Base-by-base conservation (phyloP, 371 early-diverging fungal genomes). In the Zancudomyces culisetae region DNA sequence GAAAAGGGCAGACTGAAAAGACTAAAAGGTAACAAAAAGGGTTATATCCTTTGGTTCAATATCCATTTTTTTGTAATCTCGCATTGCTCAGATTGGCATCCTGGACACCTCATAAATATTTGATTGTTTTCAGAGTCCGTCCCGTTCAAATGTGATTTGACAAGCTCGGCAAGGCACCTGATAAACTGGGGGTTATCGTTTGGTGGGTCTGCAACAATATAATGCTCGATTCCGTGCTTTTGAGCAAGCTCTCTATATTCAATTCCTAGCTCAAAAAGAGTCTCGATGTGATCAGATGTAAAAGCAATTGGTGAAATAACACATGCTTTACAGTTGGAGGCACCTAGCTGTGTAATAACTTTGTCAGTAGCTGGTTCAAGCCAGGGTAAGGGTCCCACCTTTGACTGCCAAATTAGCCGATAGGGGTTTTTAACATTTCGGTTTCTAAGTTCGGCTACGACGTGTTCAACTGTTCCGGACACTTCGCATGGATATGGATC, bases 211-310 rank as follows among this genome's bases (percentile, higher is more conserved):
- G 80, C 83, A 20, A 94, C 79, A 52, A 79, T 83, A 60, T 80
- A 80, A 21, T 85, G 85, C 20, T 78, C 78, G 22, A 93, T 70
- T 1, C 91, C 87, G 3, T 82, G 83, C 74, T 90, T 77, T 48
- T 78, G 63, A 0, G 94, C 96, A n/a, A 84, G 72, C 28, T 85
- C 70, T 1, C 81, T 84, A 59, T 91, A 91, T 59, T 92, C 91
- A 20, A 83, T 56, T 68, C 93, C 96, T 47, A 96, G 69, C 74
- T 96, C 96, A 72, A 76, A 96, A 51, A 96, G 58, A 1, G 96
- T 96, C 65, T 96, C 96, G 46, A 96, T 84, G 63, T 96, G 96
- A 60, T 96, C 96, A 27, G 83, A 83, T 2, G 90, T 91, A 53
- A 96, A 96, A 0, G 94, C 94, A 60, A 96, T 82, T 2, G 96